Evolutionary conservation across 2,329 filamentous ascomycete genomes (phyloP).

Genomic region (Microsporum audouinii): DNA sequence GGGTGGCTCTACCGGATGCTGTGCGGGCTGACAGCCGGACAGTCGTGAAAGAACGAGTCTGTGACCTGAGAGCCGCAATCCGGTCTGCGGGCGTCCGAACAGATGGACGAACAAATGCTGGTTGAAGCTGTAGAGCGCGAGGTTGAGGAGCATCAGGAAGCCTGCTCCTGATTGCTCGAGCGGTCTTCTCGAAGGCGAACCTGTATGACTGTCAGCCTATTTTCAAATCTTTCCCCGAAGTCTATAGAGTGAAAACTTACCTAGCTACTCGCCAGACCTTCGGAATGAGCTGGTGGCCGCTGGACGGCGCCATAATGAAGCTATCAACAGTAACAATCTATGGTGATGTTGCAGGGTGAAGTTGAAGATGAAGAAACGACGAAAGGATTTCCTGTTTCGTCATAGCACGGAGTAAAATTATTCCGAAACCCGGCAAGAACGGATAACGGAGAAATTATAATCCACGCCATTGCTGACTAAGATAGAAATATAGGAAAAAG

Average conservation of each 20-base stretch:
- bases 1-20: slow-evolving; percentile 43
- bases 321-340: slow-evolving; percentile 7
- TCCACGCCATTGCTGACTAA: neutral
- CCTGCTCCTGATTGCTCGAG: slow-evolving; percentile 32
- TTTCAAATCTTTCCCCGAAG: neutral
- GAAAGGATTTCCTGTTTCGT: neutral
- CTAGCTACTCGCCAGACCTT: slow-evolving; percentile 39
- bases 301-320: slow-evolving; percentile 36
- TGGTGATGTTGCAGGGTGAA: neutral
- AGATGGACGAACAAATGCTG: slow-evolving; percentile 46
- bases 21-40: slow-evolving; percentile 35
- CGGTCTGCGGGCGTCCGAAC: slow-evolving; percentile 51
- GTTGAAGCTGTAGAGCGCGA: slow-evolving; percentile 43
- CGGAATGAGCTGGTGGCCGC: slow-evolving; percentile 40
- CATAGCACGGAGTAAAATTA: neutral
- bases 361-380: slow-evolving; percentile 6
- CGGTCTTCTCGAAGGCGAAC: slow-evolving; percentile 40
- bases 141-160: slow-evolving; percentile 31
- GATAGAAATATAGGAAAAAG: neutral
- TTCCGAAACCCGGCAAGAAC: neutral
- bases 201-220: slow-evolving; percentile 18
- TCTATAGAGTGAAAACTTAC: slow-evolving; percentile 22
- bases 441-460: neutral
- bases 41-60: slow-evolving; percentile 54
- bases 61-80: slow-evolving; percentile 49